Evolutionary conservation across 2,329 filamentous ascomycete species (phyloP), one percentile per base, ranked within the genome.

Genomic region (Zopfia rhizophila): DNA sequence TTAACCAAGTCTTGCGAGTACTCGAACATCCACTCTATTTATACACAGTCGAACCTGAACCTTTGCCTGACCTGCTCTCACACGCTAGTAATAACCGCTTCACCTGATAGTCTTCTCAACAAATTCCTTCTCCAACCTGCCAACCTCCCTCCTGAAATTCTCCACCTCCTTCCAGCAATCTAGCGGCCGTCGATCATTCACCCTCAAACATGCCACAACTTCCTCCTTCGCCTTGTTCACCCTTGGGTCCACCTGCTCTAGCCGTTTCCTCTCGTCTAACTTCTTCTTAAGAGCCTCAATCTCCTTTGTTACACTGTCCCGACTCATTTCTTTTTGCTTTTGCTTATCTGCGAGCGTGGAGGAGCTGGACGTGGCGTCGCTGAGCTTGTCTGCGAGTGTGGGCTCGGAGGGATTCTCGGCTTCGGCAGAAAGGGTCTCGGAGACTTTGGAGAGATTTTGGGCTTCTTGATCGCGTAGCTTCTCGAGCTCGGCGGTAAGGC

Each of bases 91-190:
- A n/a, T n/a, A n/a, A n/a, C n/a, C n/a, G n/a, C n/a, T n/a, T 69
- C 59, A 78, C 60, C 73, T 58, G 46, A 90, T 82, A 44, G 95
- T 85, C 76, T 87, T 90, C 68, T 95, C 88, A 24, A 97, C 90
- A 84, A 95, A 97, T 18, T 80, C 81, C 75, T 85, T 87, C 82
- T 97, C 93, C 74, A 97, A 73, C 76, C 84, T 85, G 60, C 89
- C 85, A 38, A 97, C 92, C 80, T 96, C 90, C 63, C 83, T 82
- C 83, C 92, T 96, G 74, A 97, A 97, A 14, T 79, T 80, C 77
- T 95, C 88, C 17, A 97, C 91, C 82, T 97, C 91, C 74, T 86
- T 82, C 89, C 90, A 97, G 82, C 93, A 97, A 78, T 97, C 90
- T 68, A 97, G 78, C 69, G 93, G 92, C 72, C 91, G 83, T 55